Evolutionary conservation across 2,329 filamentous ascomycete species (phyloP).

Genomic region (Cercospora sesami): DNA sequence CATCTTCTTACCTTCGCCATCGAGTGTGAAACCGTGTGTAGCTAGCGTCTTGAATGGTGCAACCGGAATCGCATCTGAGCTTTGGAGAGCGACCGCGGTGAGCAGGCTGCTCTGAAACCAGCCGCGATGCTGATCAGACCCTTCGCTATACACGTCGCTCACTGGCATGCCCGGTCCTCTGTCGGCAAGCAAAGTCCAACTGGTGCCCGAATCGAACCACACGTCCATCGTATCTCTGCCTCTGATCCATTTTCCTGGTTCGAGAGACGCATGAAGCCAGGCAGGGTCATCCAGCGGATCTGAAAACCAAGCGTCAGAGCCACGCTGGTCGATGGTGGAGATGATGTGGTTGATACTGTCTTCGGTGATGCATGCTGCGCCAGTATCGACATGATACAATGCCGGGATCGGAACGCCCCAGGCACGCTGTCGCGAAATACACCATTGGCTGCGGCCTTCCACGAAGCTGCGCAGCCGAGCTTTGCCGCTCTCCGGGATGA

Average conservation of each 20-base stretch:
- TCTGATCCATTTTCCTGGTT: constrained; percentile 61
- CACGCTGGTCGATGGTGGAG: constrained; percentile 69
- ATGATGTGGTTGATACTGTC: constrained; percentile 84
- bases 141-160: constrained; percentile 90
- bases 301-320: constrained; percentile 93
- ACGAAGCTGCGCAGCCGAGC: constrained; percentile 81
- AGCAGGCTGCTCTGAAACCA: constrained; percentile 98
- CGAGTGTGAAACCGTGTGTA: constrained; percentile 92
- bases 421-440: constrained; percentile 89
- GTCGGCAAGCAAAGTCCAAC: constrained; percentile 66
- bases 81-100: constrained; percentile 72
- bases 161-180: constrained; percentile 43
- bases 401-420: constrained; percentile 98
- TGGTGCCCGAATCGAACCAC: constrained; percentile 98
- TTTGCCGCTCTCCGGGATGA: constrained; percentile 73
- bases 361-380: constrained; percentile 71
- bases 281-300: constrained; percentile 71
- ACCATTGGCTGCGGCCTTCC: constrained; percentile 89
- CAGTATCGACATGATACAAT: constrained; percentile 66
- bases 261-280: constrained; percentile 71
- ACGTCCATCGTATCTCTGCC: constrained; percentile 98
- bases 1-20: constrained; percentile 93
- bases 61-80: constrained; percentile 41
- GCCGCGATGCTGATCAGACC: constrained; percentile 91
- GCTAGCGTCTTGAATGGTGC: constrained; percentile 87